These are phyloP conservation scores for Euryodendron excelsum DNA, from an alignment of 148 eudicot genomes.

Conservation along the genomic window DNA sequence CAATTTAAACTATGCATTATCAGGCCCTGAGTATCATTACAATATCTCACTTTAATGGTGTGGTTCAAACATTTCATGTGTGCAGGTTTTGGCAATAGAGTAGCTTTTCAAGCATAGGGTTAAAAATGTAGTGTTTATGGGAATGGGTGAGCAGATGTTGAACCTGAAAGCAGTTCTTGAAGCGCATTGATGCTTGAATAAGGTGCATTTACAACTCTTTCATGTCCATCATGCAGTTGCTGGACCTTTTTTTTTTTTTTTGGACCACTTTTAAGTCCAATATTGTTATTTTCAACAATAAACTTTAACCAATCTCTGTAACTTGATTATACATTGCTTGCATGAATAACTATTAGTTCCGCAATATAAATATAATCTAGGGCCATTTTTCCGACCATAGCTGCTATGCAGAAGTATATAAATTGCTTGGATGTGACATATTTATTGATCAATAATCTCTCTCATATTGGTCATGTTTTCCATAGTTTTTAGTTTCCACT, in stretches of 20 bases:
- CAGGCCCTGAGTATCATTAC: constrained; percentile 1
- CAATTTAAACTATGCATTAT: constrained; percentile 3
- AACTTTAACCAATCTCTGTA: background rate
- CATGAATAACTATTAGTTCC: background rate
- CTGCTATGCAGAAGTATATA: no score
- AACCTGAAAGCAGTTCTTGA: constrained; percentile 90
- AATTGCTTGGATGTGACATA: background rate
- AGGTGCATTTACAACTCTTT: constrained; percentile 41
- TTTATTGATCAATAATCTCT: background rate
- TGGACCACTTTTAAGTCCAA: background rate
- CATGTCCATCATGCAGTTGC: constrained; percentile 7
- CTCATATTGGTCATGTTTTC: background rate
- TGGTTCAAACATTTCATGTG: background rate
- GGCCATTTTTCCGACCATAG: background rate
- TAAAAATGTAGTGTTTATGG: constrained; percentile 97
- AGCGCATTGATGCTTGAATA: constrained; percentile 91
- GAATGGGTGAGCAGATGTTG: constrained; percentile 99
- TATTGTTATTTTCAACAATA: background rate
- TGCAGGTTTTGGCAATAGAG: constrained; percentile 94
- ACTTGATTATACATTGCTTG: background rate
- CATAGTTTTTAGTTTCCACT: background rate
- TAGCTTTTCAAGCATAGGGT: constrained; percentile 80
- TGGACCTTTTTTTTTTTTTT: background rate
- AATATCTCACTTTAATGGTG: background rate
- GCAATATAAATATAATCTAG: background rate